A percentile compares a stretch with the other conserved stretches of the same genome.
phyloP scores from a whole-genome alignment of 192 early-diverging fungal species.

The Tieghemiomyces parasiticus region DNA sequence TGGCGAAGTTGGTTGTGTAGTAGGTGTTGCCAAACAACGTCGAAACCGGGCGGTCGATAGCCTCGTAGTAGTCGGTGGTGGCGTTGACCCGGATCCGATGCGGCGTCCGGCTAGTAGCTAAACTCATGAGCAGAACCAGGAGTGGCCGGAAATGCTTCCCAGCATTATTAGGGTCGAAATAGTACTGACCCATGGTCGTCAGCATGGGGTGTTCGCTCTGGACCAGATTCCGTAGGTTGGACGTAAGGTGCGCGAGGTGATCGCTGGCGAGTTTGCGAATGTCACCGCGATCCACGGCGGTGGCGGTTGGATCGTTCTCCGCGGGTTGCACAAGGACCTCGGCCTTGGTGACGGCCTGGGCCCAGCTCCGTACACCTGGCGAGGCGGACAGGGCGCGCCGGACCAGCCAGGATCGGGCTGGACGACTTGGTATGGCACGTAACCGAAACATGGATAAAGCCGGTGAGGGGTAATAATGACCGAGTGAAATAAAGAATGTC shows the following conservation, averaged over 20 bases:
- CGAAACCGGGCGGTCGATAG: constrained; percentile 47
- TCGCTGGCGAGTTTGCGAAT: constrained; percentile 54
- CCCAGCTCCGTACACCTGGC: constrained; percentile 3
- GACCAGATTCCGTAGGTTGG: constrained; percentile 67
- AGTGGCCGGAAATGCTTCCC: constrained; percentile 90
- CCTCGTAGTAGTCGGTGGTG: constrained; percentile 33
- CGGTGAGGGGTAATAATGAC: too few species aligned
- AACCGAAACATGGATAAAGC: too few species aligned
- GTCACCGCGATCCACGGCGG: background rate
- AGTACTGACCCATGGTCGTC: constrained; percentile 77
- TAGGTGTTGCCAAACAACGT: constrained; percentile 20
- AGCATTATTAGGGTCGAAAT: constrained; percentile 57
- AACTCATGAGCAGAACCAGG: constrained; percentile 75
- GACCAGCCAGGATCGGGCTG: too few species aligned
- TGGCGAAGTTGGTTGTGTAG: background rate
- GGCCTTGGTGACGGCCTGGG: background rate
- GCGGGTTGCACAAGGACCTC: constrained; percentile 1
- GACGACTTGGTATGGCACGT: too few species aligned
- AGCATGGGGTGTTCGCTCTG: constrained; percentile 83
- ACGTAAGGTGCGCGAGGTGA: constrained; percentile 72
- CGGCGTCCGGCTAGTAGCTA: constrained; percentile 60
- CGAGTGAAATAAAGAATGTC: too few species aligned
- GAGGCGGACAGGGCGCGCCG: too few species aligned
- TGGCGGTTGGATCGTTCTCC: background rate
- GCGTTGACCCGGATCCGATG: constrained; percentile 25